Evolutionary conservation across 192 early-diverging fungal species (phyloP), one percentile per base, ranked within the genome.

Genomic region (Globomyces pollinis-pini): DNA sequence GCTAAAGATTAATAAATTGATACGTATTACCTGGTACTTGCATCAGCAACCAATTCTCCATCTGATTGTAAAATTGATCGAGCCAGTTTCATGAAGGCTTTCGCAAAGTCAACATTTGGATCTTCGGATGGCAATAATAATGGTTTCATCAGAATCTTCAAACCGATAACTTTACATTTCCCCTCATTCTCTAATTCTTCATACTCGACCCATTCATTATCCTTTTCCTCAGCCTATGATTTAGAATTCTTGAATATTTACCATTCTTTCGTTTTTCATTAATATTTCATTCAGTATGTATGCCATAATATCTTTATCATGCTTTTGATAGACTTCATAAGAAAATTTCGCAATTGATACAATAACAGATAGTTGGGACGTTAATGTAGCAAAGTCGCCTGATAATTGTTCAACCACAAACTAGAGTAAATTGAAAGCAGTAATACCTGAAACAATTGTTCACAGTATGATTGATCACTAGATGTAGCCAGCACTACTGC

Each of bases 141-240:
- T 61, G 87, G 79, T 56, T 81, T 84, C 5, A 84, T 72, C 38
- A 91, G 64, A 12, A 89, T 52, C 57, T 89, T 86, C 11, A 88
- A 28, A 0, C 71, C 83, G 31, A 84, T 21, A 55, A 87, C 77
- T 71, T 84, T 88, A 36, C 79, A 53, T 38, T 69, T 52, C 15
- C 75, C 78, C 33, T 84, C 78, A 13, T 67, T 70, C 12, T 78
- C 74, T 47, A 93, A 62, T 1, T 76, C 66, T 2, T 69, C 61
- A 39, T 74, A 84, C 18, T 83, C 69, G 18, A 85, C 72, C 89
- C 89, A 91, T 8, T 89, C 85, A 0, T 60, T 62, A 26, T 72
- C 71, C 30, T 60, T 41, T 18, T 69, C 70, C 1, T 33, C 8
- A 41, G 35, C 55, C 9, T 38, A 31, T 32, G 36, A 11, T 1